Percentiles rank a stretch among this genome's conserved stretches.
phyloP scores from a whole-genome alignment of 2,329 filamentous ascomycete species.

The Nemania abortiva region DNA sequence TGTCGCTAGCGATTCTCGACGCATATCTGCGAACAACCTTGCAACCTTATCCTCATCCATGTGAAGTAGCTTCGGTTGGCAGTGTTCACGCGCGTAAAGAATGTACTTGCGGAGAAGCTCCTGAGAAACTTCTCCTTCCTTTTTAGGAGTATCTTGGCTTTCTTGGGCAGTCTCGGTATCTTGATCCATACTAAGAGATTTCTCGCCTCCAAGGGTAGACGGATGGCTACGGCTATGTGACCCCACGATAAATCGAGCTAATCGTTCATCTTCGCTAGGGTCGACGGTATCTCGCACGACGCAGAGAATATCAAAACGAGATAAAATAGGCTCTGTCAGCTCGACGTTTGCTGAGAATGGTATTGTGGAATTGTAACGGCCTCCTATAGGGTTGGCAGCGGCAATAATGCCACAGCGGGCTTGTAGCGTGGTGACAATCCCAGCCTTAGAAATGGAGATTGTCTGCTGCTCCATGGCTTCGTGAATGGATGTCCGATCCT shows the following conservation, averaged over 20 bases:
- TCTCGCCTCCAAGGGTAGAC: constrained; percentile 61
- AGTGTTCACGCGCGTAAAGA: constrained; percentile 90
- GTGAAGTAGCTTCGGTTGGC: constrained; percentile 91
- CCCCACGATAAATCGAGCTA: constrained; percentile 94
- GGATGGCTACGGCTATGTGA: constrained; percentile 91
- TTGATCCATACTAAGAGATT: constrained; percentile 73
- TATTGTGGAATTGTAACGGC: constrained; percentile 95
- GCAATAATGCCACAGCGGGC: constrained; percentile 96
- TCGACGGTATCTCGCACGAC: constrained; percentile 97
- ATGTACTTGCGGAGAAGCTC: constrained; percentile 96
- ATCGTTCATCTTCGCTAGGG: constrained; percentile 88
- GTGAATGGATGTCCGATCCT: constrained; percentile 97
- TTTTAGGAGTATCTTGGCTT: constrained; percentile 49
- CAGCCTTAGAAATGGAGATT: constrained; percentile 98
- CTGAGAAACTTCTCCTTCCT: constrained; percentile 84
- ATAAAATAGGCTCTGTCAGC: constrained; percentile 95
- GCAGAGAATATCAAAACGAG: constrained; percentile 96
- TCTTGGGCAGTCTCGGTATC: constrained; percentile 58
- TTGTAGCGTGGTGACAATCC: constrained; percentile 96
- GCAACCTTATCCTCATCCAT: constrained; percentile 98
- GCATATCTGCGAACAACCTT: constrained; percentile 94
- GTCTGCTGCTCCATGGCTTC: constrained; percentile 99
- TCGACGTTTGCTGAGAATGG: constrained; percentile 98
- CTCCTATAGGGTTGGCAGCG: constrained; percentile 95
- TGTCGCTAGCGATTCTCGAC: constrained; percentile 89